These are phyloP conservation scores for Trichocladium antarcticum DNA, from an alignment of 495 filamentous ascomycete species.

Conservation along the genomic window DNA sequence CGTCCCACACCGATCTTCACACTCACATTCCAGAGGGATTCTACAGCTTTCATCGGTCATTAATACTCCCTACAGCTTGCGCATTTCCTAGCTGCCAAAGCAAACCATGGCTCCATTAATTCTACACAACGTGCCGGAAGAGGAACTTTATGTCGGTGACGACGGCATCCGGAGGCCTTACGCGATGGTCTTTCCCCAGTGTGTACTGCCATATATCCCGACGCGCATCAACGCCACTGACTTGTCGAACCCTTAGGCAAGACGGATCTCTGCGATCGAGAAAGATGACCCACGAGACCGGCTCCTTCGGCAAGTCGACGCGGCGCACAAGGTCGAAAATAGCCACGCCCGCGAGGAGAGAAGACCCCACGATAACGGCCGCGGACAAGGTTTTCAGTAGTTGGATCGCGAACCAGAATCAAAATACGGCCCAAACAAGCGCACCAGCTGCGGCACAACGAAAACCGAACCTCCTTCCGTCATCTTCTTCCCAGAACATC, in stretches of 20 bases:
- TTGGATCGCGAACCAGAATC: conserved; percentile 28
- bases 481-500: conserved; percentile 13
- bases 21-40: not conserved
- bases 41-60: not conserved
- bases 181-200: conserved; percentile 47
- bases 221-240: not conserved
- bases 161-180: conserved; percentile 47
- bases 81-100: not conserved
- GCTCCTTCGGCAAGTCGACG: conserved; percentile 47
- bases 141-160: conserved; percentile 46
- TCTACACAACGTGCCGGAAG: conserved; percentile 48
- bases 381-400: conserved; percentile 41
- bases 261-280: conserved; percentile 32
- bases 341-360: conserved; percentile 40
- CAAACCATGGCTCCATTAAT: conserved; percentile 44
- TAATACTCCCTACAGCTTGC: not conserved
- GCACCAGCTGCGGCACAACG: conserved; percentile 16
- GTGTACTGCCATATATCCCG: conserved; percentile 14
- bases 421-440: conserved; percentile 16
- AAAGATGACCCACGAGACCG: conserved; percentile 38
- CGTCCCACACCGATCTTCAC: not conserved
- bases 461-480: conserved; percentile 20
- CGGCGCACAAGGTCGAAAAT: conserved; percentile 43
- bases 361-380: conserved; percentile 45
- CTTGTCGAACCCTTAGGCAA: conserved; percentile 19